Evolutionary conservation across 495 filamentous ascomycete species (phyloP), one percentile per base, ranked within the genome.

Genomic region (Gamarada debralockiae): DNA sequence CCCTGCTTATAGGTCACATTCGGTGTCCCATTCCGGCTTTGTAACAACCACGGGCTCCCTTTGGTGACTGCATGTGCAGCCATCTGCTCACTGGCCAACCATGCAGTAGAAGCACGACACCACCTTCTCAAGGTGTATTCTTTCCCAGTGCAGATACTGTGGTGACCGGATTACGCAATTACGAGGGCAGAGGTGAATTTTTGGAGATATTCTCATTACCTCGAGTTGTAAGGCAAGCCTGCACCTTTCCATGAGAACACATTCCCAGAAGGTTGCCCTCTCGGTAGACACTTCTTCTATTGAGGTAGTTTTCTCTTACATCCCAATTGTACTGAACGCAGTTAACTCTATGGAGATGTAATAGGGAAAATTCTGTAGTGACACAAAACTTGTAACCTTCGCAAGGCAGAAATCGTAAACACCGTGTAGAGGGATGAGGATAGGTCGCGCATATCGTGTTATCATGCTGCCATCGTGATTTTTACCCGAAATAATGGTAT

Each of bases 1-100:
- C 20, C 3, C n/a, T 45, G 42, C 42, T 25, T 45, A 3, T 17
- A 10, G 42, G n/a, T 45, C 42, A 45, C 42, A 17, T 45, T 45
- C 24, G 4, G 18, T 8, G 42, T 17, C 42, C 24, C 4, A 45
- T 45, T 45, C 2, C 42, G 42, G 20, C 42, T 27, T 45, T 17
- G n/a, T 17, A 4, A 17, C 21, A 22, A 45, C 42, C 42, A 45
- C 42, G 9, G 24, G 21, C n/a, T 24, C 24, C 21, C 18, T 24
- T 45, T 45, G 9, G 42, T 45, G 42, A 45, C n/a, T 45, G 42
- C 42, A 45, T 45, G 24, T 45, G 42, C 42, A 45, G 42, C 20
- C 20, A 25, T 17, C 42, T 45, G 42, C 21, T 45, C 18, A 14
- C n/a, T 25, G 12, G 42, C 42, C 42, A 45, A 45, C 42, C 42